A percentile compares a stretch with the other conserved stretches of the same genome.
Evolutionary conservation across 1,139 yeast genomes (phyloP).

Genomic region (Blastobotrys petasosporus): DNA sequence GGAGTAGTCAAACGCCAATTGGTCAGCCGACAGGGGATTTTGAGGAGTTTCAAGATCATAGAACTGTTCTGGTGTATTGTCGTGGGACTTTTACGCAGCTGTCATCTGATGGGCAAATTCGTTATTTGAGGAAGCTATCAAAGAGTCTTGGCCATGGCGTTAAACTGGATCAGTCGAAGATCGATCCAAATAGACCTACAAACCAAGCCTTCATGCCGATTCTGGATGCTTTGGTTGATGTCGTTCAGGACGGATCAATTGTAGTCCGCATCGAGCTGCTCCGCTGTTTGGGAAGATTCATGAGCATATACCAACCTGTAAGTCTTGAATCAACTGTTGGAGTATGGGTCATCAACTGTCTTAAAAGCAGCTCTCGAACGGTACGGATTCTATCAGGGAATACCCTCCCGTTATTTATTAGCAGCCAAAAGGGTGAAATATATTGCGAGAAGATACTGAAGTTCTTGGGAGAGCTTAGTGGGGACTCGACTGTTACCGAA

Average conservation of each 20-base stretch:
- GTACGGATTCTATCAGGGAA: conserved; percentile 25
- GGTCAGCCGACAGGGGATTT: too few relatives aligned
- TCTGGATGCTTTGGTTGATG: conserved; percentile 1
- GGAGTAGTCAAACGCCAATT: too few relatives aligned
- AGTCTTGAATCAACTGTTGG: conserved; percentile 19
- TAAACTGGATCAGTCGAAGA: too few relatives aligned
- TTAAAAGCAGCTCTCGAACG: conserved; percentile 25
- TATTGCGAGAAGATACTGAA: conserved; percentile 18
- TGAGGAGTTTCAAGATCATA: too few relatives aligned
- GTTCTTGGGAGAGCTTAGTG: conserved; percentile 16
- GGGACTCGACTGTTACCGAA: conserved; percentile 45
- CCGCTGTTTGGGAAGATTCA: conserved; percentile 17
- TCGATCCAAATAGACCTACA: not conserved
- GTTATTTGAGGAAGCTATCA: too few relatives aligned
- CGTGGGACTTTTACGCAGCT: too few relatives aligned
- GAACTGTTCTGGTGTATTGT: too few relatives aligned
- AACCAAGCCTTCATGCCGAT: not conserved
- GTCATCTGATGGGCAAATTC: too few relatives aligned
- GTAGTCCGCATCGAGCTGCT: conserved; percentile 19
- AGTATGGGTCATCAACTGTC: conserved; percentile 27
- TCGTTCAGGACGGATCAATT: not conserved
- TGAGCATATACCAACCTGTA: conserved; percentile 19
- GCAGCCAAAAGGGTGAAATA: conserved; percentile 9
- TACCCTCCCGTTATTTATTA: conserved; percentile 22
- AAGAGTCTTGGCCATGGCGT: too few relatives aligned